Evolutionary conservation across 2,329 filamentous ascomycete species (phyloP), one percentile per base, ranked within the genome.

Genomic region (Aspergillus sergii): DNA sequence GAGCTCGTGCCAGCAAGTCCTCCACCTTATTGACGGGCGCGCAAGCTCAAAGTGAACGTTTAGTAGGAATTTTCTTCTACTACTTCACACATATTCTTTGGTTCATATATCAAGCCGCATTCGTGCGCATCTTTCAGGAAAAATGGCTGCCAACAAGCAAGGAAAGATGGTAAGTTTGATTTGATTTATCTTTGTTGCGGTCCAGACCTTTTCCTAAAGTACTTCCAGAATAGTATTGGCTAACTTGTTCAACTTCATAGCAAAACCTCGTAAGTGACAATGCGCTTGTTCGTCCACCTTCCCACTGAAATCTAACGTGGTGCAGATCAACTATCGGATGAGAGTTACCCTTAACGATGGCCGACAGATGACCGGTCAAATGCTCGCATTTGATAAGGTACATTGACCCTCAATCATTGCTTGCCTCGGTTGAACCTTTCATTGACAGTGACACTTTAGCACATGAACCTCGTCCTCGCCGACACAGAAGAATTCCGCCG

Each of bases 401-500:
- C 61, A 53, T 65, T 32, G 48, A 14, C 50, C 41, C 14, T 23
- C n/a, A 9, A 16, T 19, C n/a, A 21, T n/a, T 12, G 16, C 10
- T 43, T 60, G 43, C 30, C 26, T 4, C 30, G 28, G 21, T 21
- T 11, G 28, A 26, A 36, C 11, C 9, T 10, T 21, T 34, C 59
- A 64, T 58, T 65, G 26, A 63, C 28, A 26, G 9, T 56, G 41
- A 50, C 11, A 19, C 6, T 34, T 9, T 57, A 96, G 93, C 95
- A 99, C 81, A 99, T 99, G 95, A 99, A 99, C 80, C 88, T 99
- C 69, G 95, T 99, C 66, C 91, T 99, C 67, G 95, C 94, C 81
- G 95, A 99, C 76, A 98, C 95, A 71, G 95, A 99, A 86, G 94
- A 98, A 80, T 97, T 97, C 81, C 91, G 94, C 78, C 91, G 91